These are phyloP conservation scores for Quercus ilex DNA, from an alignment of 306 rosid species.

Conservation along the genomic window DNA sequence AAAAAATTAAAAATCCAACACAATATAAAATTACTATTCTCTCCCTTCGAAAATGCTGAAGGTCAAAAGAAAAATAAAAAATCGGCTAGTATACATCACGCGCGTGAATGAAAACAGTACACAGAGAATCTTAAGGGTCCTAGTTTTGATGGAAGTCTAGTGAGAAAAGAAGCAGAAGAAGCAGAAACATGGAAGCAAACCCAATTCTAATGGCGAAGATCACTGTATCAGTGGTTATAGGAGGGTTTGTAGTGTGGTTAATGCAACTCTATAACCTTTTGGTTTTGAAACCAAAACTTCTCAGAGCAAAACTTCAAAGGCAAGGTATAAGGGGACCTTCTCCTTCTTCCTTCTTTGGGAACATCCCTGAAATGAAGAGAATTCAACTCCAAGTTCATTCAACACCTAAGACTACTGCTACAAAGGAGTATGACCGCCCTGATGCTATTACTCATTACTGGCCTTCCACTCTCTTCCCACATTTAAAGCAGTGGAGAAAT, in stretches of 20 bases:
- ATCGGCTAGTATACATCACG: too few species aligned
- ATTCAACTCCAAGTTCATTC: slow-evolving; percentile 23
- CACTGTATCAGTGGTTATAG: slow-evolving; percentile 21
- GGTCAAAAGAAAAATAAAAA: too few species aligned
- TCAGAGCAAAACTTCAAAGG: slow-evolving; percentile 48
- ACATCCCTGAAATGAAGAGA: slow-evolving; percentile 47
- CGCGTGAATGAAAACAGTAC: too few species aligned
- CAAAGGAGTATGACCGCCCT: not conserved
- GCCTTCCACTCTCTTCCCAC: slow-evolving; percentile 47
- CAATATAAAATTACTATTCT: too few species aligned
- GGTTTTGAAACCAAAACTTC: slow-evolving; percentile 38
- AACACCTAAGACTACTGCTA: not conserved
- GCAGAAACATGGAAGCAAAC: not conserved
- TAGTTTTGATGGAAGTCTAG: not conserved
- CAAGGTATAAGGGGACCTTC: slow-evolving; percentile 74
- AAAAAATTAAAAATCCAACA: too few species aligned
- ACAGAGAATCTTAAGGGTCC: too few species aligned
- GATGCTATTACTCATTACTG: slow-evolving; percentile 37
- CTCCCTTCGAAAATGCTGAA: too few species aligned
- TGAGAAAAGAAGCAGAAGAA: not conserved
- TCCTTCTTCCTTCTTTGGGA: slow-evolving; percentile 52
- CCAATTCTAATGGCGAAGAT: not conserved
- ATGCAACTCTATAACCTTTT: slow-evolving; percentile 23
- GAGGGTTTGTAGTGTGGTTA: slow-evolving; percentile 14
- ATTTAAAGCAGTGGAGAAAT: slow-evolving; percentile 42